Base-by-base conservation (phyloP, 2,329 filamentous ascomycete species). In the Xylaria digitata region DNA sequence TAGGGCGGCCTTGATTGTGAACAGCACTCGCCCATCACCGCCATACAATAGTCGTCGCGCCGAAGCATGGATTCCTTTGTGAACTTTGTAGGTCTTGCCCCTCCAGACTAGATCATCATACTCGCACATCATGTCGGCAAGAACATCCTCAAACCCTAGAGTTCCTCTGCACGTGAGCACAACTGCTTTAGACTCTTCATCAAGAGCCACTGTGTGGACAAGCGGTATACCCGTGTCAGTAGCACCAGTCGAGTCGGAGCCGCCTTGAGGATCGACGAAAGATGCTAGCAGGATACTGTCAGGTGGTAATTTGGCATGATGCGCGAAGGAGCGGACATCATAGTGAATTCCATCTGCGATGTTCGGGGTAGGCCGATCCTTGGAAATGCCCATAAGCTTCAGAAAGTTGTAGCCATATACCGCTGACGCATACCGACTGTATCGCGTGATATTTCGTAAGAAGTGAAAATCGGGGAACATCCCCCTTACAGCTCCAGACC, bases 51-150 rank as follows among this genome's bases (percentile, higher is more conserved):
- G 82, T 11, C 90, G 85, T 21, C 86, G 84, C 3, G 90, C 90
- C 1, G 90, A 92, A 0, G 90, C 89, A 74, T 92, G 89, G 61
- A 93, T 89, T 15, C 90, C 90, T 75, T 92, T 92, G 78, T 93
- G 90, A 0, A 92, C 90, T 70, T 90, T 88, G 80, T 91, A 92
- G 0, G 81, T 80, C 65, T 83, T 85, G 17, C 88, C 89, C 64
- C 87, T 84, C 89, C 90, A 90, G 5, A 81, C 68, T 9, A 91
- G 79, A 61, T 89, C 84, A 71, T 91, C 89, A 69, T 92, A 92
- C 53, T 92, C 90, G 77, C 90, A 92, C 34, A 90, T 90, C 85
- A 92, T 87, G 73, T 92, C 90, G 0, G 90, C 90, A 42, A 93
- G 79, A 26, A 92, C 86, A 74, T 93, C 90, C 72, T 92, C 90